Evolutionary conservation across 345 rosid genomes (phyloP).

Genomic region (Punica granatum): DNA sequence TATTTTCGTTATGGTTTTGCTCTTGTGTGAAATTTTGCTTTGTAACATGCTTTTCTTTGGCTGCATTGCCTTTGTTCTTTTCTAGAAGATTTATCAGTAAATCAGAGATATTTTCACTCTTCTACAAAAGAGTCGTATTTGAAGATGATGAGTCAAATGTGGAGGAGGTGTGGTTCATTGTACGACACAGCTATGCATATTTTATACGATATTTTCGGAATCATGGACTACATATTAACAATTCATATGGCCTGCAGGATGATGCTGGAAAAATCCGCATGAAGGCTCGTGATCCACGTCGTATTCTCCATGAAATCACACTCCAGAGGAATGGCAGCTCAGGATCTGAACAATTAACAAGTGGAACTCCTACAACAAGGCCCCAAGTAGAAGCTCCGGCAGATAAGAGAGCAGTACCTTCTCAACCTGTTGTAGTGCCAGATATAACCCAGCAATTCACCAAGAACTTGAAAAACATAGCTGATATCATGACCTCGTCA

Average conservation of each 20-base stretch:
- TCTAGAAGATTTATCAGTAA: not conserved
- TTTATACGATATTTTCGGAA: not conserved
- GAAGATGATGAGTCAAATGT: not conserved
- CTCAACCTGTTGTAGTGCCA: constrained; percentile 33
- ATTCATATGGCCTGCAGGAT: constrained; percentile 34
- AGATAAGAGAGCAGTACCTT: constrained; percentile 26
- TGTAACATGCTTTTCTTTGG: not conserved
- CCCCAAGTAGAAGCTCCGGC: constrained; percentile 26
- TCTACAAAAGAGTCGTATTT: not conserved
- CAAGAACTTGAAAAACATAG: constrained; percentile 55
- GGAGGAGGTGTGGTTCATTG: not conserved
- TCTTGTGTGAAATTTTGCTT: not conserved
- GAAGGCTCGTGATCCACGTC: constrained; percentile 99
- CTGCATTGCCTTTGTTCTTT: not conserved
- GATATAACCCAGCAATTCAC: constrained; percentile 63
- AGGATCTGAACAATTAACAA: constrained; percentile 46
- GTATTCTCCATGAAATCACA: constrained; percentile 53
- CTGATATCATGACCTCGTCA: constrained; percentile 50
- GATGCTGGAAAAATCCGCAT: constrained; percentile 66
- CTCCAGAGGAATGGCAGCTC: constrained; percentile 46
- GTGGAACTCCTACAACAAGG: constrained; percentile 23
- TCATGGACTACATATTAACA: not conserved
- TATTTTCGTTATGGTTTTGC: not conserved
- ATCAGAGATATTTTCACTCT: not conserved
- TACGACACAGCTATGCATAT: not conserved